Evolutionary conservation across 768 basidiomycete species (phyloP).

Genomic region (Rhizopogon vesiculosus): DNA sequence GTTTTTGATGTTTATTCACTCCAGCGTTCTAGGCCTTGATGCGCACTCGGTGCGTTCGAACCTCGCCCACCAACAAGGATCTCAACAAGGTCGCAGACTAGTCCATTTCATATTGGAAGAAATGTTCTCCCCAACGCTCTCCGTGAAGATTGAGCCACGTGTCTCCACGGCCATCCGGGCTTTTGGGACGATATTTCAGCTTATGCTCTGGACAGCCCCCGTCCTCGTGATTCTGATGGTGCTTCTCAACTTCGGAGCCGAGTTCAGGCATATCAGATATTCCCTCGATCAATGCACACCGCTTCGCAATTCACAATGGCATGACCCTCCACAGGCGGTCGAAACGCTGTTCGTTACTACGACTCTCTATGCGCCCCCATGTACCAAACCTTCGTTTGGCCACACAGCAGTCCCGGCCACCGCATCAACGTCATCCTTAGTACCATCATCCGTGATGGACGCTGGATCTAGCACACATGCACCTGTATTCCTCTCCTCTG

Average conservation of each 20-base stretch:
- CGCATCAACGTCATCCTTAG: constrained; percentile 1
- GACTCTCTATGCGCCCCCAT: constrained; percentile 15
- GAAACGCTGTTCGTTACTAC: constrained; percentile 28
- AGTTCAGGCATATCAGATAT: constrained; percentile 20
- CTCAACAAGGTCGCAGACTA: constrained; percentile 39
- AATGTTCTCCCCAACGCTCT: constrained; percentile 55
- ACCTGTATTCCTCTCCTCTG: background rate
- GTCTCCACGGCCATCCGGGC: constrained; percentile 3
- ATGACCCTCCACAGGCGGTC: constrained; percentile 2
- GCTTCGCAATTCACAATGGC: constrained; percentile 5
- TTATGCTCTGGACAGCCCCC: constrained; percentile 13
- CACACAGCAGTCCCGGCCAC: constrained; percentile 2
- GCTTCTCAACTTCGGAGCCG: constrained; percentile 21
- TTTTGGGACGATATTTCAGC: constrained; percentile 10
- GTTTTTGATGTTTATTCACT: constrained; percentile 3
- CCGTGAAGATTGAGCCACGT: constrained; percentile 22
- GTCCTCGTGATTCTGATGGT: constrained; percentile 12
- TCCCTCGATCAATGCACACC: constrained; percentile 17
- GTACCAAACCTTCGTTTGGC: background rate
- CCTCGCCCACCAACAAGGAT: constrained; percentile 44
- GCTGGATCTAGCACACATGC: constrained; percentile 2
- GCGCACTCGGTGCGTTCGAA: constrained; percentile 48
- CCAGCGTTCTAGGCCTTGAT: constrained; percentile 32
- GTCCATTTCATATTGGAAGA: constrained; percentile 53
- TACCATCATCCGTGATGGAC: constrained; percentile 8